Base-by-base conservation (phyloP, 495 filamentous ascomycete species). In the Cairneyella variabilis region DNA sequence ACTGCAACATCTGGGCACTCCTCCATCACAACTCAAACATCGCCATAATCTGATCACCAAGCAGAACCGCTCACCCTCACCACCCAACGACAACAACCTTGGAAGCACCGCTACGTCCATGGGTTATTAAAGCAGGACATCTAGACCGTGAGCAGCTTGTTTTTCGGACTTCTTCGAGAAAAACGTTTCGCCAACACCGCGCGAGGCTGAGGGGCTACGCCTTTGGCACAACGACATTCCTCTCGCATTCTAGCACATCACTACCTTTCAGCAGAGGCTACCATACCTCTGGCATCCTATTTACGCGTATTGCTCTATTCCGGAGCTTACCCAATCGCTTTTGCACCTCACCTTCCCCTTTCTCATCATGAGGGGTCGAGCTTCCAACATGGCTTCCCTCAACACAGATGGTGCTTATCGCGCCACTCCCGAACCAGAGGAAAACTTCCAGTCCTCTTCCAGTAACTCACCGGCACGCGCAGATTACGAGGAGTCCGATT, bases 401-500 rank as follows among this genome's bases (percentile, higher is more conserved):
- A 36, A 51, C 18, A 49, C 57, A 16, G 43, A 32, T 34, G 37
- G 34, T 7, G 26, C 58, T 18, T 65, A 65, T 48, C 62, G 62
- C 23, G 41, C 52, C 9, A 46, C 47, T 25, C 46, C 56, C 14
- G 63, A 63, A 11, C 40, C 45, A 23, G 63, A 66, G 21, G 63
- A 55, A 12, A 65, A 64, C 14, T 61, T 51, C 8, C 51, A 56
- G 22, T 88, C 88, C 12, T 93, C 88, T 14, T 86, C 86, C 3
- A 89, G 86, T 43, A 91, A 86, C 65, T 95, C 91, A 1, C 91
- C 91, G 20, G 87, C 86, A 64, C 84, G 88, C 25, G 78, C 82
- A 59, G 83, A 81, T 53, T 78, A 82, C 53, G 90, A 95, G 68
- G 91, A 96, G 69, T 93, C 88, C 58, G 91, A 97, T 67, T 95